These are phyloP conservation scores for Diplodia scrobiculata DNA, from an alignment of 2,329 filamentous ascomycete species.

Conservation along the genomic window DNA sequence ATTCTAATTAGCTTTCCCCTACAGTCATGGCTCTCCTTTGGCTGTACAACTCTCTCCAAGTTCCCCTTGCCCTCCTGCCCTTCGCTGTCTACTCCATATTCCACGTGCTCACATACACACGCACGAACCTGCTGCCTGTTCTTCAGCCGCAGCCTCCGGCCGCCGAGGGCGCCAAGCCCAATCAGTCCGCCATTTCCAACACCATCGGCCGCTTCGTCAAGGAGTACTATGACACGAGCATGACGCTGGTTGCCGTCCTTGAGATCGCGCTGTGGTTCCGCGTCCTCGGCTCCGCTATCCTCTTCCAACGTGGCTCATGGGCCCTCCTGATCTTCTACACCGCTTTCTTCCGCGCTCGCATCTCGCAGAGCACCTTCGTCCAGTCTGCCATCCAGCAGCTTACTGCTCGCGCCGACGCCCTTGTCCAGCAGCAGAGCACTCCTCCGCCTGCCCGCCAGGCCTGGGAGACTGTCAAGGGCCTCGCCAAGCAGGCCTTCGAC, in stretches of 20 bases:
- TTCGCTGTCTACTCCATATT: conserved; percentile 98
- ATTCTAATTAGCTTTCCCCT: conserved; percentile 24
- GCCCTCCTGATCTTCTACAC: conserved; percentile 84
- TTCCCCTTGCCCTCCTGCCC: conserved; percentile 85
- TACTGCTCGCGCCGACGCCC: conserved; percentile 74
- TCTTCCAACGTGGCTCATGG: conserved; percentile 91
- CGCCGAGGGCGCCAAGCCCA: conserved; percentile 58
- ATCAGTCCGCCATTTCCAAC: conserved; percentile 70
- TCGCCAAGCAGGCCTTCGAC: conserved; percentile 72
- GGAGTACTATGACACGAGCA: conserved; percentile 94
- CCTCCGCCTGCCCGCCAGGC: conserved; percentile 75
- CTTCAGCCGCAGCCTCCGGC: conserved; percentile 64
- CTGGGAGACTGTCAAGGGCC: conserved; percentile 78
- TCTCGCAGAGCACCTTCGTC: conserved; percentile 89
- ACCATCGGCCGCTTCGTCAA: conserved; percentile 92
- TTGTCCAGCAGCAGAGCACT: conserved; percentile 82
- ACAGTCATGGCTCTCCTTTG: conserved; percentile 90
- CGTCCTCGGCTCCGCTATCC: conserved; percentile 74
- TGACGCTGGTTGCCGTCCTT: conserved; percentile 86
- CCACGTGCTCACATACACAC: conserved; percentile 95
- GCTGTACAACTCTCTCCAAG: conserved; percentile 81
- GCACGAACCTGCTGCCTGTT: conserved; percentile 88
- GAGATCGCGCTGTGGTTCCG: conserved; percentile 88
- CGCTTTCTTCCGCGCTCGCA: conserved; percentile 86
- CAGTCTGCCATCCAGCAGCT: conserved; percentile 75